Evolutionary conservation across 345 rosid species (phyloP), one percentile per base, ranked within the genome.

Genomic region (Gossypioides kirkii): DNA sequence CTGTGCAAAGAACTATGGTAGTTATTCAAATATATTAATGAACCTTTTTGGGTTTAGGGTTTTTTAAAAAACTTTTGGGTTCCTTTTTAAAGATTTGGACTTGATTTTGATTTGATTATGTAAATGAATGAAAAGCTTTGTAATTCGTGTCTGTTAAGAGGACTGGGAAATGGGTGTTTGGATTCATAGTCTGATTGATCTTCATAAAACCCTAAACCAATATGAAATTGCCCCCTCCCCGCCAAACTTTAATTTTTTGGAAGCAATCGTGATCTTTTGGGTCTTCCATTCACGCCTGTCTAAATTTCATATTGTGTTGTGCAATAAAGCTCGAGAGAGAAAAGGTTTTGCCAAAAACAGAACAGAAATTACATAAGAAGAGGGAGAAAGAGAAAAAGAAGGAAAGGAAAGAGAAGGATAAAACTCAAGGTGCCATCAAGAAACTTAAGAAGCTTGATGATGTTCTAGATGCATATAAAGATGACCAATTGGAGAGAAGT

Each of bases 401-500:
- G 73, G 79, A 75, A 38, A 78, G 73, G 72, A 18, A 61, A 69
- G 79, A 61, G 64, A 76, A 72, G n/a, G 47, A 50, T 69, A 82
- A 71, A 70, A 71, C 49, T 53, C 85, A 77, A 50, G 68, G 49
- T 9, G 54, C 10, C 42, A 43, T 28, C 50, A 77, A 81, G 74
- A 82, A 76, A 70, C 10, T 47, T 77, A 49, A 65, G 86, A 25
- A 74, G 79, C 65, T 74, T 83, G 77, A 72, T 76, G 73, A 50
- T 65, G 75, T 42, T 78, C 53, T 28, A 38, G 18, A 55, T 75
- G 73, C 69, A 78, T 69, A 23, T 10, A 87, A 84, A 64, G 77
- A 65, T 8, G 88, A 86, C 6, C 75, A 60, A 54, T 70, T 61
- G 10, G 85, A 82, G 71, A 87, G 77, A 75, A 89, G 96, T 82